Conservation (phyloP, 2,329 filamentous ascomycete species). For the Zasmidium cellare region DNA sequence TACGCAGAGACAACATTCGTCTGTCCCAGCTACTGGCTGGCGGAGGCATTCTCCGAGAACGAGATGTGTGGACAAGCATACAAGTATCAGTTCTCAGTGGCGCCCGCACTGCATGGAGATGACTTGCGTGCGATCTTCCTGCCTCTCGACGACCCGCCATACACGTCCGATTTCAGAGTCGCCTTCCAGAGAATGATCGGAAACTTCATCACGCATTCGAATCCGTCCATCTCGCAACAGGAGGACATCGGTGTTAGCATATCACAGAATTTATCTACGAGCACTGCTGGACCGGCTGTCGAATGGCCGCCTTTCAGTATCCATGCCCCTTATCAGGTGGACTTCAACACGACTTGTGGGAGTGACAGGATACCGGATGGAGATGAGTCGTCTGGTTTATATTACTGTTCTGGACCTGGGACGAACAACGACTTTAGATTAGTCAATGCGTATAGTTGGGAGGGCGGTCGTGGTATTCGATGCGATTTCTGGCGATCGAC, state of each 20-base stretch:
- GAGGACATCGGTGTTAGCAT: constrained; percentile 30
- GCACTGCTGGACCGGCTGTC: constrained; percentile 11
- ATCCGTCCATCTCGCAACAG: constrained; percentile 43
- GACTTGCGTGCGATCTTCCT: constrained; percentile 42
- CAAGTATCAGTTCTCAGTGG: constrained; percentile 53
- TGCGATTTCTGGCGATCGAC: constrained; percentile 49
- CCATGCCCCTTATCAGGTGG: constrained; percentile 40
- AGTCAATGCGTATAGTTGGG: constrained; percentile 49
- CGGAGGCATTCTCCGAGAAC: constrained; percentile 44
- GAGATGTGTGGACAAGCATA: constrained; percentile 36
- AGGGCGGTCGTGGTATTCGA: constrained; percentile 47
- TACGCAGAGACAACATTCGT: constrained; percentile 54
- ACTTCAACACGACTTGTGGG: constrained; percentile 52
- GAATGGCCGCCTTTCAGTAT: constrained; percentile 33
- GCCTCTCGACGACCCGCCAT: constrained; percentile 13
- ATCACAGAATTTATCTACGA: constrained; percentile 31
- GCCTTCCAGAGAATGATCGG: constrained; percentile 48
- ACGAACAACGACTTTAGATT: constrained; percentile 43
- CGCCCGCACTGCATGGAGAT: constrained; percentile 40
- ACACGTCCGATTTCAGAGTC: constrained; percentile 24
- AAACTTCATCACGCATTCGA: constrained; percentile 47
- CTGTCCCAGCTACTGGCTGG: constrained; percentile 59
- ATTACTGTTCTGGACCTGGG: constrained; percentile 30
- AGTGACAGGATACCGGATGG: constrained; percentile 16
- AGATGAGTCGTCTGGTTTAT: neutral